Evolutionary conservation across 495 filamentous ascomycete genomes (phyloP).

Genomic region (Trichoderma asperelloides): DNA sequence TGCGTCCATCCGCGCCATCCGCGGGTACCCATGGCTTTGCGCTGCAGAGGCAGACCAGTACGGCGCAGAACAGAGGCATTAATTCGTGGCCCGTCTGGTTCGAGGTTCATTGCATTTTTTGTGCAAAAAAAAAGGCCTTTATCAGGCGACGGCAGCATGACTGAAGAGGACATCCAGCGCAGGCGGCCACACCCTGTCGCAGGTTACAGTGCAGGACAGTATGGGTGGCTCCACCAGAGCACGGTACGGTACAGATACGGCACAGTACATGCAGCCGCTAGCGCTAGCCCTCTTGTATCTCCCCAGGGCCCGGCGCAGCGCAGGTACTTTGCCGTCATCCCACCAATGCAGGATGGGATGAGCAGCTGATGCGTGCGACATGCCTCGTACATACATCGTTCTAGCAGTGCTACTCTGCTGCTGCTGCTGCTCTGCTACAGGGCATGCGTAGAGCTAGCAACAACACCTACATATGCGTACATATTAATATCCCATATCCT

Average conservation of each 20-base stretch:
- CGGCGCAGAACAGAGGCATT: background rate
- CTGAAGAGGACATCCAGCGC: background rate
- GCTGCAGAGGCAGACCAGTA: background rate
- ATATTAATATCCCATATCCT: background rate
- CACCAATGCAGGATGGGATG: background rate
- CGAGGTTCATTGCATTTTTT: background rate
- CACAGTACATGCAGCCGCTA: background rate
- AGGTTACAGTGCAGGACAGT: constrained; percentile 7
- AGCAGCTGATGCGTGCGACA: constrained; percentile 6
- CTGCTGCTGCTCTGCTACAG: too few relatives aligned
- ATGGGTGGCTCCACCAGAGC: background rate
- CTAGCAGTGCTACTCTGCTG: background rate
- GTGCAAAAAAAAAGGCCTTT: background rate
- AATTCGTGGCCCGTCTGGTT: background rate
- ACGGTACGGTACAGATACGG: background rate
- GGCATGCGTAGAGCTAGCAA: background rate
- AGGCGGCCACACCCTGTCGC: background rate
- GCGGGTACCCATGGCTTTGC: constrained; percentile 4
- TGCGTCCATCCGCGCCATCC: background rate
- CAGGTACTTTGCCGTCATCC: background rate
- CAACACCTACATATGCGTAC: background rate
- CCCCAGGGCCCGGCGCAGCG: background rate
- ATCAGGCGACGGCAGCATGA: too few relatives aligned
- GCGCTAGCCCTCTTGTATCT: background rate
- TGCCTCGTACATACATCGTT: background rate